Percentiles rank a stretch among this genome's conserved stretches.
These are phyloP conservation scores for Begonia fuchsioides DNA, from an alignment of 306 rosid species.

Conservation along the genomic window DNA sequence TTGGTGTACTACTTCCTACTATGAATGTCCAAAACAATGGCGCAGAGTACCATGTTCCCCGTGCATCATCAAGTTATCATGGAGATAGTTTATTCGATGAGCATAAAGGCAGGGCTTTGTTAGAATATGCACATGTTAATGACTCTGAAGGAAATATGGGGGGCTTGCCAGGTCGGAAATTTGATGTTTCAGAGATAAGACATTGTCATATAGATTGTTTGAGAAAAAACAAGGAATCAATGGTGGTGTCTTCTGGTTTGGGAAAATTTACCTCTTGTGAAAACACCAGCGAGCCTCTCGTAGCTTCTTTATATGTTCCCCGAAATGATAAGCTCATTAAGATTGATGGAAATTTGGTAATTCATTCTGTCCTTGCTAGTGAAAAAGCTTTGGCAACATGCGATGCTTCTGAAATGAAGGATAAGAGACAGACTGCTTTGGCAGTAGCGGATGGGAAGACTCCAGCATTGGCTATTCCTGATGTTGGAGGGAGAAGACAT, in stretches of 20 bases:
- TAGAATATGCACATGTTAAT: no score
- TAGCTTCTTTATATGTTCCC: no score
- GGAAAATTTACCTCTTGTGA: slow-evolving; percentile 21
- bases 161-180: slow-evolving; percentile 28
- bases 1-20: slow-evolving; percentile 70
- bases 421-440: slow-evolving; percentile 43
- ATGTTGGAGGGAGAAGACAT: slow-evolving; percentile 58
- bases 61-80: slow-evolving; percentile 25
- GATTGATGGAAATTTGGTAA: no score
- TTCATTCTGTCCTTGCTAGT: no score
- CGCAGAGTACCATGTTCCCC: slow-evolving; percentile 24
- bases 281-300: slow-evolving; percentile 75
- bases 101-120: no score
- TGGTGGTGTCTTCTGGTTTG: slow-evolving; percentile 7
- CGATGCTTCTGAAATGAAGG: slow-evolving; percentile 34
- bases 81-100: no score
- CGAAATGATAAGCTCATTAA: no score
- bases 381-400: no score
- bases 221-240: slow-evolving; percentile 13
- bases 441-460: slow-evolving; percentile 35
- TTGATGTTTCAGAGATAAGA: slow-evolving; percentile 17
- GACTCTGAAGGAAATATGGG: slow-evolving; percentile 31
- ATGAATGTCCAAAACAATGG: slow-evolving; percentile 49
- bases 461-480: slow-evolving; percentile 63
- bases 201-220: slow-evolving; percentile 18